Evolutionary conservation across 768 basidiomycete genomes (phyloP).

Genomic region (Paxillus rubicundulus): DNA sequence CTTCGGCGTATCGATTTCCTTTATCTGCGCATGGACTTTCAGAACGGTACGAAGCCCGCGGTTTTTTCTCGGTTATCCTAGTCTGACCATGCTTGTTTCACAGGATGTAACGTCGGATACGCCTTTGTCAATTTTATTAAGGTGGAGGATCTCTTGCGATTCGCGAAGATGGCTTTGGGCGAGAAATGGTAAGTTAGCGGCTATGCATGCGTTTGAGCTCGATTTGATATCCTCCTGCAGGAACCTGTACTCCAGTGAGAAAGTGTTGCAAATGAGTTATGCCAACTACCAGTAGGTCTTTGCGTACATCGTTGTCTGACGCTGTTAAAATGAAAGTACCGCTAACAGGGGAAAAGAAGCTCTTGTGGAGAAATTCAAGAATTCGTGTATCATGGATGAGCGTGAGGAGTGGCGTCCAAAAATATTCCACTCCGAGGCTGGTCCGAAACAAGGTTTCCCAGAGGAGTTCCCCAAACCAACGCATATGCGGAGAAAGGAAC

Average conservation of each 20-base stretch:
- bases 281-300: constrained; percentile 85
- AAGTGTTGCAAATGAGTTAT: constrained; percentile 87
- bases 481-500: constrained; percentile 76
- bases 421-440: constrained; percentile 74
- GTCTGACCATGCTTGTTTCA: constrained; percentile 2
- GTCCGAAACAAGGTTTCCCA: constrained; percentile 67
- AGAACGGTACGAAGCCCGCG: constrained; percentile 53
- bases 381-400: constrained; percentile 88
- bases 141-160: constrained; percentile 71
- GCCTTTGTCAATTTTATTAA: constrained; percentile 90
- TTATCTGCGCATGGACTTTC: constrained; percentile 84
- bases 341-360: constrained; percentile 77
- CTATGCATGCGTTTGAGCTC: background rate
- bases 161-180: constrained; percentile 71
- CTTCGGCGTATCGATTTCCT: constrained; percentile 81
- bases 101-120: constrained; percentile 77
- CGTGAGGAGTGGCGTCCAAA: constrained; percentile 79
- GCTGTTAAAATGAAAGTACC: constrained; percentile 3
- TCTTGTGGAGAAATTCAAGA: constrained; percentile 89
- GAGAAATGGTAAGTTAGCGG: constrained; percentile 65
- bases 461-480: constrained; percentile 84
- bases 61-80: background rate
- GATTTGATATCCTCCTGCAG: constrained; percentile 35
- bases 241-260: constrained; percentile 92
- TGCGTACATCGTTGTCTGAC: constrained; percentile 1